phyloP scores from a whole-genome alignment of 257 asterid species.

The Cruciata laevipes region DNA sequence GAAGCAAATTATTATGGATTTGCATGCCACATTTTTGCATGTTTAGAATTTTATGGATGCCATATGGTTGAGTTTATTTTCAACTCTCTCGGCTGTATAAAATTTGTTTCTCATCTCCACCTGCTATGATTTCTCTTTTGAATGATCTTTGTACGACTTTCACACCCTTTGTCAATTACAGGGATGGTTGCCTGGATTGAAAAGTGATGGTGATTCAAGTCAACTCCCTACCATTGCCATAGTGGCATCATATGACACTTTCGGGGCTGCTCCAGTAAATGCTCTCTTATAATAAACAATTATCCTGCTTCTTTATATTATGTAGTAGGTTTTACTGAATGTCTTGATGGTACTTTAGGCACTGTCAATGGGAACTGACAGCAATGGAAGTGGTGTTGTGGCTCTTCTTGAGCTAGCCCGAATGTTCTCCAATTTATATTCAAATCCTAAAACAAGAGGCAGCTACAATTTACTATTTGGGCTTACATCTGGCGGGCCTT shows the following conservation, averaged over 20 bases:
- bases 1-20: background rate
- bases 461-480: slow-evolving; percentile 79
- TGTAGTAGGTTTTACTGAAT: background rate
- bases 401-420: slow-evolving; percentile 92
- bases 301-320: background rate
- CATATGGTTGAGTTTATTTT: background rate
- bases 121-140: background rate
- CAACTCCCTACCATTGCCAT: slow-evolving; percentile 94
- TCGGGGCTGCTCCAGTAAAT: slow-evolving; percentile 96
- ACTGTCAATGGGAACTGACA: slow-evolving; percentile 86
- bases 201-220: slow-evolving; percentile 74
- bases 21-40: background rate
- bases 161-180: slow-evolving; percentile 27
- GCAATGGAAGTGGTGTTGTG: slow-evolving; percentile 90
- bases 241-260: slow-evolving; percentile 97
- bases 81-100: background rate
- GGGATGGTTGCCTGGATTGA: slow-evolving; percentile 98
- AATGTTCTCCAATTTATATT: slow-evolving; percentile 76
- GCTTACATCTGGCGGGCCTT: slow-evolving; percentile 95
- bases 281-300: slow-evolving; percentile 1
- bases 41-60: background rate
- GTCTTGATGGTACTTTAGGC: slow-evolving; percentile 37
- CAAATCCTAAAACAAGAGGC: slow-evolving; percentile 88
- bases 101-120: background rate
- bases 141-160: slow-evolving; percentile 5